Evolutionary conservation across 306 rosid genomes (phyloP).

Genomic region (Ochetophila trinervis): DNA sequence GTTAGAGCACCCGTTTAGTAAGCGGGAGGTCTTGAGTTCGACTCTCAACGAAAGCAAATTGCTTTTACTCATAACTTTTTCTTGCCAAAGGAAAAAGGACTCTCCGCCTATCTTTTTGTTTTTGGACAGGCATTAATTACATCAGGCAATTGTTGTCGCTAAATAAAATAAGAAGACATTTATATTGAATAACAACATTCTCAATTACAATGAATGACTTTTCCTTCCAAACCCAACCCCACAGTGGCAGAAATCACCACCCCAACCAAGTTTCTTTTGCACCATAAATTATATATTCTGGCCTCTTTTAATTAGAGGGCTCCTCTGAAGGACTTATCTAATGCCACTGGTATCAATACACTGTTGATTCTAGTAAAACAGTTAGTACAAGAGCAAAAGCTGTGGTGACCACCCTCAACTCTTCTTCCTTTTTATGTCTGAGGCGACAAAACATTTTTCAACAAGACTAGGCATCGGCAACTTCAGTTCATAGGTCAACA

Average conservation of each 20-base stretch:
- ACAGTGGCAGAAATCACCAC: not conserved
- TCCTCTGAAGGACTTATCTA: not conserved
- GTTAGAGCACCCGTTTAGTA: constrained; percentile 59
- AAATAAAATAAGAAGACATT: constrained; percentile 1
- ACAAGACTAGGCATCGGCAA: constrained; percentile 48
- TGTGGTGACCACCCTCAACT: constrained; percentile 33
- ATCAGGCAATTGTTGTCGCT: not conserved
- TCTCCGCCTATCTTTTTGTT: not conserved
- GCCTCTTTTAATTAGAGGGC: not conserved
- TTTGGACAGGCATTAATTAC: not conserved
- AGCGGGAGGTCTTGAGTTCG: constrained; percentile 62
- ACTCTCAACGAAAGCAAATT: constrained; percentile 45
- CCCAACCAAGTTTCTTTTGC: not conserved
- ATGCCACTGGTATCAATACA: constrained; percentile 17
- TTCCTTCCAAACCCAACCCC: constrained; percentile 17
- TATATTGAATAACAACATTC: constrained; percentile 23
- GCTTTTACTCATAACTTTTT: not conserved
- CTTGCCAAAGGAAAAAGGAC: not conserved
- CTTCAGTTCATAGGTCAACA: constrained; percentile 56
- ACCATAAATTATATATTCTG: constrained; percentile 1
- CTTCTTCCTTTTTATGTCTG: constrained; percentile 63
- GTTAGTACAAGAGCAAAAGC: constrained; percentile 17
- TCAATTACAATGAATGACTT: constrained; percentile 26
- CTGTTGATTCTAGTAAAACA: constrained; percentile 15
- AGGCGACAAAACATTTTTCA: constrained; percentile 49